Evolutionary conservation across 805 yeast species (phyloP).

Genomic region (Yamadazyma phyllophila): DNA sequence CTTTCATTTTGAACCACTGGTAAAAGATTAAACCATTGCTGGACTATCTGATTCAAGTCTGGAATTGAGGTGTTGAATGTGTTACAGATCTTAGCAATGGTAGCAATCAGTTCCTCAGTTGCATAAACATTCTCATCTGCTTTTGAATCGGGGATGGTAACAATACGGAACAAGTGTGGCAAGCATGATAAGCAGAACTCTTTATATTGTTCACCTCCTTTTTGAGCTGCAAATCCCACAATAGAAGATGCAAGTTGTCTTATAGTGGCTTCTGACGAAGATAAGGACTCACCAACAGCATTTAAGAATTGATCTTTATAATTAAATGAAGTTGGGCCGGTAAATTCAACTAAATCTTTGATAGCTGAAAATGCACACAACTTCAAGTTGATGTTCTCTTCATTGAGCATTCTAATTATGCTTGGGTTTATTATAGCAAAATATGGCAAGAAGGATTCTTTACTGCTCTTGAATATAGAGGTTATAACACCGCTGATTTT

Average conservation of each 20-base stretch:
- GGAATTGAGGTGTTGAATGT: conserved; percentile 59
- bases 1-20: conserved; percentile 84
- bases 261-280: conserved; percentile 63
- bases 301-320: conserved; percentile 64
- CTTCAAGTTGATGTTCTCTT: conserved; percentile 64
- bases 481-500: conserved; percentile 78
- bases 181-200: conserved; percentile 68
- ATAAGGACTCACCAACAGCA: conserved; percentile 63
- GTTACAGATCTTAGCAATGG: conserved; percentile 82
- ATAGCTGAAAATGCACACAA: conserved; percentile 78
- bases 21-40: conserved; percentile 76
- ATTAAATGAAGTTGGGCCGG: conserved; percentile 65
- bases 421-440: conserved; percentile 66
- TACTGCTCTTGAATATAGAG: conserved; percentile 63
- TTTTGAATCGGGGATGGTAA: conserved; percentile 75
- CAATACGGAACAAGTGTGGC: conserved; percentile 70
- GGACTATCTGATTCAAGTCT: conserved; percentile 58
- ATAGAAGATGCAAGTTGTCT: conserved; percentile 87
- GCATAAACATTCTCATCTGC: conserved; percentile 83
- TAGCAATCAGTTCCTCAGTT: conserved; percentile 79
- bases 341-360: conserved; percentile 76
- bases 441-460: conserved; percentile 56
- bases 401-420: conserved; percentile 57
- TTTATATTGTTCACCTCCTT: conserved; percentile 61
- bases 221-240: conserved; percentile 83